Evolutionary conservation across 1,284 basidiomycete species (phyloP).

Genomic region (Thecaphora frezii): DNA sequence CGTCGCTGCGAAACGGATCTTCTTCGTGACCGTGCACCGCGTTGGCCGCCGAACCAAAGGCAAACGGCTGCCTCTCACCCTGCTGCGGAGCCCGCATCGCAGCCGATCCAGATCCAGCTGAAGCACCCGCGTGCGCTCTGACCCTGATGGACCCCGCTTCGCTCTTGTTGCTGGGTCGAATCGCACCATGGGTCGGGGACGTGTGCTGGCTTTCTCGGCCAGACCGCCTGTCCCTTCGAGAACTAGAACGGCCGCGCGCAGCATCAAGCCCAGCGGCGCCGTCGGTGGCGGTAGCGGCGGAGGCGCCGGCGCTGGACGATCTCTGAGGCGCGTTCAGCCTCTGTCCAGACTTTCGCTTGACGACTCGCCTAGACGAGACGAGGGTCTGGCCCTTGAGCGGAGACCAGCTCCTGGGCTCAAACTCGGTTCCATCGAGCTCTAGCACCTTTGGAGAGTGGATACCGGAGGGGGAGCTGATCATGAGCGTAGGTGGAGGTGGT

Average conservation of each 20-base stretch:
- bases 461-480: conserved; percentile 32
- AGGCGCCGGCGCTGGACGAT: neutral
- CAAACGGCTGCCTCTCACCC: neutral
- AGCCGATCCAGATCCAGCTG: neutral
- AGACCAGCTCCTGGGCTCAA: conserved; percentile 30
- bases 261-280: neutral
- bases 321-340: neutral
- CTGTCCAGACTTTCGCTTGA: conserved; percentile 16
- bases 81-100: neutral
- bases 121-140: neutral
- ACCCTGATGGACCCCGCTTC: neutral
- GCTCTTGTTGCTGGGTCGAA: neutral
- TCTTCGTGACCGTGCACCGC: neutral
- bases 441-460: conserved; percentile 34
- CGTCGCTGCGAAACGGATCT: conserved; percentile 10
- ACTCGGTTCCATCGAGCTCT: conserved; percentile 21
- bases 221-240: no score
- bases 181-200: neutral
- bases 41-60: neutral
- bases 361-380: conserved; percentile 19
- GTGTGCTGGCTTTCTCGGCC: neutral
- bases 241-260: neutral
- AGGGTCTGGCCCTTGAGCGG: conserved; percentile 14
- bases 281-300: no score
- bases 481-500: conserved; percentile 26